phyloP scores from a whole-genome alignment of 1,139 yeast genomes.

The Starmera stellimalicola region DNA sequence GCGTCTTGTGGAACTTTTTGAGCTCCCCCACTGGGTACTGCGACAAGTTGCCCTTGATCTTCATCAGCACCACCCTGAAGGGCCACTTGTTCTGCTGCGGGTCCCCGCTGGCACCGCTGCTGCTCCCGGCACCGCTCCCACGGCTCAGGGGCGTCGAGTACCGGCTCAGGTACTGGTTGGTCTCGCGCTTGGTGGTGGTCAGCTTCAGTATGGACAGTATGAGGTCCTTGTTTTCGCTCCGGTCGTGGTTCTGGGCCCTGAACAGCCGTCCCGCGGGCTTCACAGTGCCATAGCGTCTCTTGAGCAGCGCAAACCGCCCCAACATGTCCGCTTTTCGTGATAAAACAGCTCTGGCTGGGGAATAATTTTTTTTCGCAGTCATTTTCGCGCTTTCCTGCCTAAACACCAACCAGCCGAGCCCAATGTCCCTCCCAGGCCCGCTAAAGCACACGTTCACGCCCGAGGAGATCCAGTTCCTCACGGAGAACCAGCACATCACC shows the following conservation, averaged over 20 bases:
- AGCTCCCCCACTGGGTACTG: slow-evolving; percentile 18
- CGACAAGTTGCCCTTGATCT: slow-evolving; percentile 31
- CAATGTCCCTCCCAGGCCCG: slow-evolving; percentile 58
- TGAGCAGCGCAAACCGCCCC: background rate
- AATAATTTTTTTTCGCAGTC: too few relatives aligned
- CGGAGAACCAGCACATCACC: slow-evolving; percentile 67
- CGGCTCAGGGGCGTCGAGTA: slow-evolving; percentile 31
- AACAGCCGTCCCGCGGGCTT: background rate
- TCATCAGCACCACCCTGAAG: slow-evolving; percentile 42
- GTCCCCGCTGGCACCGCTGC: too few relatives aligned
- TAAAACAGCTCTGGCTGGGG: too few relatives aligned
- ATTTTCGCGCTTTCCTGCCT: too few relatives aligned
- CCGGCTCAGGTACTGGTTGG: slow-evolving; percentile 52
- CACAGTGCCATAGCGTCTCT: background rate
- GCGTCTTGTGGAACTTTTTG: slow-evolving; percentile 23
- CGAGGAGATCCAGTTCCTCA: slow-evolving; percentile 71
- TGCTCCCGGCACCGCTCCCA: background rate
- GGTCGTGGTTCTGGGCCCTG: background rate
- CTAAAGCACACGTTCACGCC: slow-evolving; percentile 58
- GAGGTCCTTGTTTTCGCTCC: slow-evolving; percentile 33
- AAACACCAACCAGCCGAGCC: too few relatives aligned
- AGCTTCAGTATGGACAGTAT: slow-evolving; percentile 63
- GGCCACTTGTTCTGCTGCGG: slow-evolving; percentile 20
- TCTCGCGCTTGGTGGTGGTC: slow-evolving; percentile 73
- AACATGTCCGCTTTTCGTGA: too few relatives aligned